phyloP scores from a whole-genome alignment of 148 eudicot species.

The Persicaria tinctoria region DNA sequence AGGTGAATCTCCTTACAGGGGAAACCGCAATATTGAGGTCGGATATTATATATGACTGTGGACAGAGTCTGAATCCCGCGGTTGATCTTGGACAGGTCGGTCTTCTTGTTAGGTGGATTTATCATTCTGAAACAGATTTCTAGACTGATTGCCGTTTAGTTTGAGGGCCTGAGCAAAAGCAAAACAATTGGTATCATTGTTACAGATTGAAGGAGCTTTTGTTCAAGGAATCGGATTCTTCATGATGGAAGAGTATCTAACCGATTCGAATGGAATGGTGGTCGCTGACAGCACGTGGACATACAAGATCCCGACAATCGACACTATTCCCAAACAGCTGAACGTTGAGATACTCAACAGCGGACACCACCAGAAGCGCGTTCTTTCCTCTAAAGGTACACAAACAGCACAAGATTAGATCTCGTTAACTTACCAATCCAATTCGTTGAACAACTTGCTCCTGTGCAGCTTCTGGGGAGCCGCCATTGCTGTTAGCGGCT shows the following conservation, averaged over 20 bases:
- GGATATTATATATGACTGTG: conserved; percentile 90
- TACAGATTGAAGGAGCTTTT: conserved; percentile 88
- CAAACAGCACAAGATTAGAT: neutral
- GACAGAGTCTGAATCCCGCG: conserved; percentile 94
- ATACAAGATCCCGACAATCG: conserved; percentile 85
- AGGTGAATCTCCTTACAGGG: conserved; percentile 77
- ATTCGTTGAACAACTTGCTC: neutral
- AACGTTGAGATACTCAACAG: conserved; percentile 72
- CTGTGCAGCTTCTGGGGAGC: conserved; percentile 92
- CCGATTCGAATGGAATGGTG: conserved; percentile 64
- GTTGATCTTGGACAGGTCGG: conserved; percentile 93
- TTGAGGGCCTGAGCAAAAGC: neutral
- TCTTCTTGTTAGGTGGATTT: conserved; percentile 1
- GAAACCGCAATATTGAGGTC: conserved; percentile 66
- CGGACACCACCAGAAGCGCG: conserved; percentile 64
- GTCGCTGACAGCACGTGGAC: conserved; percentile 68
- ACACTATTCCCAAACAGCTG: conserved; percentile 67
- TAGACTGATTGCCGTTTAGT: neutral
- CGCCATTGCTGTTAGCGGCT: conserved; percentile 74
- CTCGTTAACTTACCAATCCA: neutral
- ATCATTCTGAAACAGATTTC: neutral
- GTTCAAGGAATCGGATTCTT: conserved; percentile 92
- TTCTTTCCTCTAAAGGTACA: conserved; percentile 86
- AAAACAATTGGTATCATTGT: neutral
- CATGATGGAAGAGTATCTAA: conserved; percentile 69